Base-by-base conservation (phyloP, 2,329 filamentous ascomycete genomes). In the Zalaria obscura region DNA sequence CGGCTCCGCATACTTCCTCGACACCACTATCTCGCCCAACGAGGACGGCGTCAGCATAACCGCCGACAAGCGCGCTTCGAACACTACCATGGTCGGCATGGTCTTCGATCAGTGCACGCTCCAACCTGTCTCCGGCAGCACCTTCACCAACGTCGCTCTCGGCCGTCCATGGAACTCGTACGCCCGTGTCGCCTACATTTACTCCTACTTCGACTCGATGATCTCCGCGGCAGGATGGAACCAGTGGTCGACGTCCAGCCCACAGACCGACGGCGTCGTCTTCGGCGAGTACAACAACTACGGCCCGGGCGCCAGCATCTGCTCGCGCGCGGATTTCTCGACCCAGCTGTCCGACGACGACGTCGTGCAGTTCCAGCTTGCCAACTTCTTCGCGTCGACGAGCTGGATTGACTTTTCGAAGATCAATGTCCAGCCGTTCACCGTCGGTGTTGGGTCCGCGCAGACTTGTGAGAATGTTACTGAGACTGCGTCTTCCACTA, bases 1-100 rank as follows among this genome's bases (percentile, higher is more conserved):
- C 26, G 66, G 65, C 3, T 55, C 63, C 1, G 66, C 55, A 5
- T 69, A 69, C 46, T 68, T 69, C 55, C 52, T 51, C n/a, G 56
- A 55, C 42, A 55, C 55, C 5, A 60, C 56, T 5, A 62, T 62
- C 18, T 53, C 58, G 4, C 55, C 59, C 0, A 62, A 60, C 35
- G 52, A 55, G 27, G 59, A 62, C 32, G 55, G 49, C n/a, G 50
- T 56, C 40, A 55, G 50, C 36, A 55, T 63, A 35, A 62, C 59
- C 5, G 60, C 60, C 28, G 52, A 55, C 45, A 68, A 67, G 52
- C 56, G 65, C 5, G 48, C 56, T 0, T 59, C 56, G 2, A 59
- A 56, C 42, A 58, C 59, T 0, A 63, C 62, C 0, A 47, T 52
- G n/a, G 60, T 51, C 29, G 59, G 57, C 5, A 56, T 63, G 25